Percentiles rank a stretch among this genome's conserved stretches.
Evolutionary conservation across 1,284 basidiomycete species (phyloP).

Genomic region (Cryptococcus jaspeensis): DNA sequence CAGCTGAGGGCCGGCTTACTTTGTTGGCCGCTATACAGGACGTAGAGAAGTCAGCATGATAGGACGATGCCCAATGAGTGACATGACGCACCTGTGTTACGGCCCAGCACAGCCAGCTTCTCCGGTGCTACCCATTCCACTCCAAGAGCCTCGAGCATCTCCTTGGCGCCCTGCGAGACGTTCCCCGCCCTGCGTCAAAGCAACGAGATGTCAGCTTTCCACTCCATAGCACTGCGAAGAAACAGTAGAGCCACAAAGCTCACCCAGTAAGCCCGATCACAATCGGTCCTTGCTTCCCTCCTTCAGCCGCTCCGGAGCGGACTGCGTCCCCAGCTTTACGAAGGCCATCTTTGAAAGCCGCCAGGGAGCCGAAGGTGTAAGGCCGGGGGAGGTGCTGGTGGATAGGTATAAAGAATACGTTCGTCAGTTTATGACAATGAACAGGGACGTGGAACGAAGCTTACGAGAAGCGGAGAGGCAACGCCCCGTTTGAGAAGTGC

Average conservation of each 20-base stretch:
- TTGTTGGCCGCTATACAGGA: constrained; percentile 40
- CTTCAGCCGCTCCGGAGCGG: constrained; percentile 47
- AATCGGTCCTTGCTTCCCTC: constrained; percentile 63
- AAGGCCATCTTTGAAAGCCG: constrained; percentile 61
- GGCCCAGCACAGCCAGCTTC: constrained; percentile 61
- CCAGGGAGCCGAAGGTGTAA: constrained; percentile 66
- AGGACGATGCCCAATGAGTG: no score
- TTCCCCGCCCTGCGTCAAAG: constrained; percentile 64
- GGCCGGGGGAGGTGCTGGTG: constrained; percentile 73
- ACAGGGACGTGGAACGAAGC: constrained; percentile 33
- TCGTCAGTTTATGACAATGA: neutral
- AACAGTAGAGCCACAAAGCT: constrained; percentile 11
- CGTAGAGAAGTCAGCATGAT: neutral
- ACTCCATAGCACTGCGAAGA: no score
- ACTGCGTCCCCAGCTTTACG: constrained; percentile 63
- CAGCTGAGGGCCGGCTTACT: constrained; percentile 49
- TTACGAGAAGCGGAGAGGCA: constrained; percentile 75
- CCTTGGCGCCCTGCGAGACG: constrained; percentile 70
- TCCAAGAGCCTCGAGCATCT: constrained; percentile 69
- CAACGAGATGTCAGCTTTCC: no score
- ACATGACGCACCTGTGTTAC: neutral
- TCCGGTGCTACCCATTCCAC: constrained; percentile 60
- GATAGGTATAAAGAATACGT: neutral
- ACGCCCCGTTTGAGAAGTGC: constrained; percentile 73
- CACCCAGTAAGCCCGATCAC: constrained; percentile 81